Percentiles rank a stretch among this genome's conserved stretches.
phyloP scores from a whole-genome alignment of 164 flowering plant species.

The Aristolochia fimbriata region DNA sequence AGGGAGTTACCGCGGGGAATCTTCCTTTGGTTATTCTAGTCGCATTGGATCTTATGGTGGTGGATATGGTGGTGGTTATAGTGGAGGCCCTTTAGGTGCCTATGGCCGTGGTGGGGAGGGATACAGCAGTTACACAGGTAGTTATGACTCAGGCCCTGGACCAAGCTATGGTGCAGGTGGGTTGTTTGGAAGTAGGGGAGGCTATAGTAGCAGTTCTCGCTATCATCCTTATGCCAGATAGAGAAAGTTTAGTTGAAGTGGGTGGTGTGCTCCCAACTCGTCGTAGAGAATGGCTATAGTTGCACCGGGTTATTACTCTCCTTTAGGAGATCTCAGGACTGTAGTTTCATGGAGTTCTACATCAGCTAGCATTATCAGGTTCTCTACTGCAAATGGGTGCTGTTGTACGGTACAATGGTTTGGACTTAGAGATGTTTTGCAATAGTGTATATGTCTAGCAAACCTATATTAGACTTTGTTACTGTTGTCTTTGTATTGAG shows the following conservation, averaged over 20 bases:
- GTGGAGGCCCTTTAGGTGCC: conserved; percentile 37
- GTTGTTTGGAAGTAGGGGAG: conserved; percentile 62
- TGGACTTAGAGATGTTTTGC: not conserved
- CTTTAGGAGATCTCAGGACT: conserved; percentile 31
- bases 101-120: conserved; percentile 53
- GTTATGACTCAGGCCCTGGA: conserved; percentile 73
- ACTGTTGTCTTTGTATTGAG: not conserved
- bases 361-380: not conserved
- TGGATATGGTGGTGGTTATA: conserved; percentile 46
- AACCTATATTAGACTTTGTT: conserved; percentile 3
- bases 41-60: conserved; percentile 50
- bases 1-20: conserved; percentile 40
- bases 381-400: not conserved
- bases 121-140: conserved; percentile 51
- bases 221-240: conserved; percentile 88
- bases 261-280: conserved; percentile 82
- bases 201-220: conserved; percentile 81
- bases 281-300: conserved; percentile 37
- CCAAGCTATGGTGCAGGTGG: conserved; percentile 43
- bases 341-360: conserved; percentile 19
- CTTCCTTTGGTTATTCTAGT: conserved; percentile 45
- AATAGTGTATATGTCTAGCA: conserved; percentile 2
- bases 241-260: conserved; percentile 69
- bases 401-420: not conserved
- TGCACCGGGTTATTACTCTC: conserved; percentile 21